Conservation (phyloP, 148 eudicot species). For the Pharnaceum exiguum region DNA sequence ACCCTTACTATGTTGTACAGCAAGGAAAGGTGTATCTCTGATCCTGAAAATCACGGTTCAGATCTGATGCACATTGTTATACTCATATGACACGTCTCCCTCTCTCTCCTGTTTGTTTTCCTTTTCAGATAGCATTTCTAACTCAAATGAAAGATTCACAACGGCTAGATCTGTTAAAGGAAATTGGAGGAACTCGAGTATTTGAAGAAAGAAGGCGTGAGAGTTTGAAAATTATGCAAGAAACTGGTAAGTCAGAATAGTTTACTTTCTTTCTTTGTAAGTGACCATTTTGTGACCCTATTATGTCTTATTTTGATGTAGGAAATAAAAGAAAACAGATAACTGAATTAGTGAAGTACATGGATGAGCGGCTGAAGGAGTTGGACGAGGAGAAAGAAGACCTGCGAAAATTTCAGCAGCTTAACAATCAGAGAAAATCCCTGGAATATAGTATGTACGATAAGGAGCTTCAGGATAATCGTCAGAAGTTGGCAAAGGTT, state of each 20-base stretch:
- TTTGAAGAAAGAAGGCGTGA: slow-evolving; percentile 97
- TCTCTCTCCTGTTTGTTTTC: background rate
- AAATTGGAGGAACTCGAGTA: slow-evolving; percentile 99
- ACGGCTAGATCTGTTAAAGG: slow-evolving; percentile 89
- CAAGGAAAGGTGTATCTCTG: slow-evolving; percentile 89
- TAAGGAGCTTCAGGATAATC: slow-evolving; percentile 86
- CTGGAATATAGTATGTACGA: slow-evolving; percentile 88
- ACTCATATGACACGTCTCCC: background rate
- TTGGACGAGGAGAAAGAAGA: slow-evolving; percentile 98
- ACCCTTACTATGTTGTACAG: slow-evolving; percentile 99
- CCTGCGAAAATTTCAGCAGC: slow-evolving; percentile 87
- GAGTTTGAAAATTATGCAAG: slow-evolving; percentile 98
- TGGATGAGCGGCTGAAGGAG: slow-evolving; percentile 96
- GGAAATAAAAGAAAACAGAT: slow-evolving; percentile 95
- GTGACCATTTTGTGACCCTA: background rate
- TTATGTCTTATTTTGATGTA: slow-evolving; percentile 16
- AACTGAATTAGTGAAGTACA: slow-evolving; percentile 93
- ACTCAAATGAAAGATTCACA: slow-evolving; percentile 95
- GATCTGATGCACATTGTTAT: too few relatives aligned
- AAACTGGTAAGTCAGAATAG: slow-evolving; percentile 61
- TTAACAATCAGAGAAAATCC: slow-evolving; percentile 91
- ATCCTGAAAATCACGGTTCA: too few relatives aligned
- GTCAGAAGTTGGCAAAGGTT: slow-evolving; percentile 76
- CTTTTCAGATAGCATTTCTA: slow-evolving; percentile 95
- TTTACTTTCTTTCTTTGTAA: slow-evolving; percentile 11